A percentile compares a stretch with the other conserved stretches of the same genome.
Conservation (phyloP, 106 monocot genomes). For the Dactylorhiza incarnata region DNA sequence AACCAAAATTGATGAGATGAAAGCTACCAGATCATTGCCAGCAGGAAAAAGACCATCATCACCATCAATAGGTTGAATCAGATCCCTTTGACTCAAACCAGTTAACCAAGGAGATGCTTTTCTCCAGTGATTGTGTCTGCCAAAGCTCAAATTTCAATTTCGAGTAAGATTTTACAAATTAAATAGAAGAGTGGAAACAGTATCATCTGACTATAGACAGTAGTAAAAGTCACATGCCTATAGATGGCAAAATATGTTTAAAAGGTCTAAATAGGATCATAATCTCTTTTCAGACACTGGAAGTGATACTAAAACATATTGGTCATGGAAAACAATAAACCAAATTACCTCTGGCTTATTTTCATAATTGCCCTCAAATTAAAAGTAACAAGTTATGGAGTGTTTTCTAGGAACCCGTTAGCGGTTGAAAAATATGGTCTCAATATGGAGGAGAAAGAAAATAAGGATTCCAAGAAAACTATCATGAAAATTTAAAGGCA, state of each 20-base stretch:
- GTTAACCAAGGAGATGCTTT: conserved; percentile 90
- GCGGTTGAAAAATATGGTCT: background rate
- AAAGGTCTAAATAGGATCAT: background rate
- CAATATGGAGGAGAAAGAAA: background rate
- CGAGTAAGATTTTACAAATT: background rate
- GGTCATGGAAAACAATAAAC: background rate
- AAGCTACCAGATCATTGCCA: conserved; percentile 75
- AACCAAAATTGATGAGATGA: conserved; percentile 5
- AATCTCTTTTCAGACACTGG: background rate
- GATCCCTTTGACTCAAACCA: conserved; percentile 75
- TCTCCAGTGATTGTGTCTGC: conserved; percentile 61
- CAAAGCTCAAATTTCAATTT: background rate
- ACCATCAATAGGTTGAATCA: conserved; percentile 69
- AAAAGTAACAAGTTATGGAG: background rate
- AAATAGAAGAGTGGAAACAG: background rate
- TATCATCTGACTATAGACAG: background rate
- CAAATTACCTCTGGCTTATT: background rate
- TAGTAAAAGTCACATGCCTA: background rate
- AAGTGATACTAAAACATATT: background rate
- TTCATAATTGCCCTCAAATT: background rate
- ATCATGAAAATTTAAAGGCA: background rate
- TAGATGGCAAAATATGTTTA: background rate
- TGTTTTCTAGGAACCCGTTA: background rate
- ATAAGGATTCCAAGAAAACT: background rate
- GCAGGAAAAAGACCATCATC: conserved; percentile 87